Evolutionary conservation across 1,139 yeast species (phyloP).

Genomic region (Pneumocystis canis): DNA sequence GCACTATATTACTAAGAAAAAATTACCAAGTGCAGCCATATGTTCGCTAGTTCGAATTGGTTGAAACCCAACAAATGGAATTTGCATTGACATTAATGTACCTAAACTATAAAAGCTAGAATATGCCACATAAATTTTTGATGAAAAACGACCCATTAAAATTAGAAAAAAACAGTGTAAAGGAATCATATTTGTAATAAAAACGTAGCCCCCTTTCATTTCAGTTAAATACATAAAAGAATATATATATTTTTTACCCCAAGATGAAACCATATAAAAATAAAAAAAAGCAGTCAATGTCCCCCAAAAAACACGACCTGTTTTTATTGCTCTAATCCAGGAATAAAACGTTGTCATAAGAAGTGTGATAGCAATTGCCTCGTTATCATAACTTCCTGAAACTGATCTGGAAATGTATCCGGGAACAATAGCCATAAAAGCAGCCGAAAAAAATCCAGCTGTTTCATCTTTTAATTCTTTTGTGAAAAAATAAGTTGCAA

Average conservation of each 20-base stretch:
- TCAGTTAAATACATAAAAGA: not conserved
- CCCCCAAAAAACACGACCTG: slow-evolving; percentile 79
- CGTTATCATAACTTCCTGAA: slow-evolving; percentile 97
- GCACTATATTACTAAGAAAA: not conserved
- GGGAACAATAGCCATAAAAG: slow-evolving; percentile 94
- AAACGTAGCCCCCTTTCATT: slow-evolving; percentile 57
- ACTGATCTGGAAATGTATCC: slow-evolving; percentile 97
- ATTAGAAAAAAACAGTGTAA: slow-evolving; percentile 82
- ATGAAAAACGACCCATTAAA: slow-evolving; percentile 86
- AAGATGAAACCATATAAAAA: slow-evolving; percentile 99
- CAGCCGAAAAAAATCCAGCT: slow-evolving; percentile 85
- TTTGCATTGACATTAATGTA: slow-evolving; percentile 95
- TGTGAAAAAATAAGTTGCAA: slow-evolving; percentile 80
- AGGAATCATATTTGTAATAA: slow-evolving; percentile 94
- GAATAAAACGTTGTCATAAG: slow-evolving; percentile 89
- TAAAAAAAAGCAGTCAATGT: slow-evolving; percentile 74
- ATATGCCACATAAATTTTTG: slow-evolving; percentile 74
- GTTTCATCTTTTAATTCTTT: slow-evolving; percentile 78
- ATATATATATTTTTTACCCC: slow-evolving; percentile 43
- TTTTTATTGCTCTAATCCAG: slow-evolving; percentile 87
- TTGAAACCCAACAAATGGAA: slow-evolving; percentile 93
- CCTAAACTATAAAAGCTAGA: slow-evolving; percentile 96
- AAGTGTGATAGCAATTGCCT: slow-evolving; percentile 93
- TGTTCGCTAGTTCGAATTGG: slow-evolving; percentile 96
- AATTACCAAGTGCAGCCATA: slow-evolving; percentile 81